Conservation (phyloP, 2,329 filamentous ascomycete species). For the Botrytis sinoallii region DNA sequence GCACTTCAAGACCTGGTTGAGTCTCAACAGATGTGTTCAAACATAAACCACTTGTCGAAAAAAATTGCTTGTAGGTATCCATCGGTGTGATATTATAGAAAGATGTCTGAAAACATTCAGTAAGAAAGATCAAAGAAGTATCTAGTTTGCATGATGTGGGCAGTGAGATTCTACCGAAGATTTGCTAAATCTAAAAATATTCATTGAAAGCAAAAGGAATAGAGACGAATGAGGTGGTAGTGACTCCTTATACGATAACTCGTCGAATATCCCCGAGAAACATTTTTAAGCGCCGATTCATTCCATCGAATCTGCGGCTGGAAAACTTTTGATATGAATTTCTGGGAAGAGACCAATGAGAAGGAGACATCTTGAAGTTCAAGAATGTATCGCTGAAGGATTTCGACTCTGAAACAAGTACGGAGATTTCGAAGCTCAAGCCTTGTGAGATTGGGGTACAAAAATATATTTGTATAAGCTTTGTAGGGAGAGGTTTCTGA, state of each 20-base stretch:
- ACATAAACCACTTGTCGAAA: not conserved
- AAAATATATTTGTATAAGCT: not conserved
- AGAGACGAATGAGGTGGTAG: not conserved
- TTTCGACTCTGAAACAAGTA: not conserved
- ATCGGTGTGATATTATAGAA: not conserved
- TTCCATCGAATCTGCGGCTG: not conserved
- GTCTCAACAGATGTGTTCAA: not conserved
- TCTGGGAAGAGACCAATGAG: not conserved
- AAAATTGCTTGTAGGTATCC: not conserved
- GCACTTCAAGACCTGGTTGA: not conserved
- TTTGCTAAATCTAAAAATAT: not conserved
- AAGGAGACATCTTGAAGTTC: not conserved
- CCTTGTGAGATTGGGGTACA: not conserved
- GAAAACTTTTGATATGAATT: not conserved
- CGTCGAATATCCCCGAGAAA: not conserved
- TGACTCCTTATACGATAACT: not conserved
- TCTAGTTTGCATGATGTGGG: not conserved
- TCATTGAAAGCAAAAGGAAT: not conserved
- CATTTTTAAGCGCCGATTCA: not conserved
- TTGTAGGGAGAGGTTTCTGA: not conserved
- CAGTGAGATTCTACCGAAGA: not conserved
- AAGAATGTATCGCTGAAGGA: not conserved
- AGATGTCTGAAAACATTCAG: not conserved
- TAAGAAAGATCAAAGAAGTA: not conserved
- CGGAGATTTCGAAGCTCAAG: not conserved